Evolutionary conservation across 129 eudicot genomes (phyloP).

Genomic region (Artemisia argyi): DNA sequence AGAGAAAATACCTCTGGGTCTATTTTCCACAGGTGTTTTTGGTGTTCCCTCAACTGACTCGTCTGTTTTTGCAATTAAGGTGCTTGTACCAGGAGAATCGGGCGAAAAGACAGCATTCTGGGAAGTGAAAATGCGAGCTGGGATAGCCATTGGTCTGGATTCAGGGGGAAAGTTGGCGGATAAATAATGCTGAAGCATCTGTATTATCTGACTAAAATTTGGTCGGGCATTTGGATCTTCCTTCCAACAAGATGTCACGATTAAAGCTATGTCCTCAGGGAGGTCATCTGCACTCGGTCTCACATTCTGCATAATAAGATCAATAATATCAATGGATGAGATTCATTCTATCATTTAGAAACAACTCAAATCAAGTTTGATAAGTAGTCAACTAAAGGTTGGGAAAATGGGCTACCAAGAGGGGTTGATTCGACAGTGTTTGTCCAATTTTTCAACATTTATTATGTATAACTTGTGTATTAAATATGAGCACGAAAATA

Average conservation of each 20-base stretch:
- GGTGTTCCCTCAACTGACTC: slow-evolving; percentile 55
- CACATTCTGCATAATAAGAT: slow-evolving; percentile 51
- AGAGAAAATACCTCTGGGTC: slow-evolving; percentile 49
- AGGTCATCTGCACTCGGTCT: slow-evolving; percentile 85
- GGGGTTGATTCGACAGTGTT: background rate
- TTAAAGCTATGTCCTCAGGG: slow-evolving; percentile 70
- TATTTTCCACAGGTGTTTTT: slow-evolving; percentile 43
- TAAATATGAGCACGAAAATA: background rate
- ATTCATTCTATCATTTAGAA: slow-evolving; percentile 1
- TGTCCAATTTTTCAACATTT: background rate
- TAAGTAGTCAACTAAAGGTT: background rate
- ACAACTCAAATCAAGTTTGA: background rate
- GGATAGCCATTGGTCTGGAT: slow-evolving; percentile 48
- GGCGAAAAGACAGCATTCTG: slow-evolving; percentile 67
- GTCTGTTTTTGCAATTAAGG: slow-evolving; percentile 54
- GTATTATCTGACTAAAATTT: slow-evolving; percentile 74
- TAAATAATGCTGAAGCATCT: slow-evolving; percentile 67
- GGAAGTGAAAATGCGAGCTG: slow-evolving; percentile 58
- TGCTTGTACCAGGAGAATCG: slow-evolving; percentile 78
- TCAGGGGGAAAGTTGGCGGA: slow-evolving; percentile 56
- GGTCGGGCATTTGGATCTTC: slow-evolving; percentile 86
- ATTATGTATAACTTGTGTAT: background rate
- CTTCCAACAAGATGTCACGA: slow-evolving; percentile 85
- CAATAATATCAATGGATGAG: slow-evolving; percentile 12
- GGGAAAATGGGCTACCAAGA: background rate